Percentiles rank a stretch among this genome's conserved stretches.
phyloP scores from a whole-genome alignment of 1,284 basidiomycete genomes.

The Ceratobasidium sp. region DNA sequence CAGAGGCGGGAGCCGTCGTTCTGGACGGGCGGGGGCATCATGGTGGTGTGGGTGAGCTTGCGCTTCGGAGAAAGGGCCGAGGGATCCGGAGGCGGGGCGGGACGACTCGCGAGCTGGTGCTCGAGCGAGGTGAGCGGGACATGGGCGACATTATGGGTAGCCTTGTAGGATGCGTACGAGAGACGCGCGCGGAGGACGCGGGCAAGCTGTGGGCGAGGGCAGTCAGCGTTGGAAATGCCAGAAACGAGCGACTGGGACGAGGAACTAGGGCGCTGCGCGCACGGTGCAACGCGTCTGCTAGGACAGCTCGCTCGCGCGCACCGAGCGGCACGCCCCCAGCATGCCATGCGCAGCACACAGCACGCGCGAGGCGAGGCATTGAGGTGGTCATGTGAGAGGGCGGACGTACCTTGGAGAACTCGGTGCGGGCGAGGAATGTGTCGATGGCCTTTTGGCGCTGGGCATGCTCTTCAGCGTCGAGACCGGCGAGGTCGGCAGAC shows the following conservation, averaged over 20 bases:
- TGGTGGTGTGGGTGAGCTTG: conserved; percentile 59
- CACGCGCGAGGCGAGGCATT: conserved; percentile 58
- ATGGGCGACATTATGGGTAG: conserved; percentile 74
- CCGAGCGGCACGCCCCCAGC: background rate
- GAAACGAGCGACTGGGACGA: conserved; percentile 23
- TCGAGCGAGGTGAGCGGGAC: conserved; percentile 76
- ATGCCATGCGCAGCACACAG: conserved; percentile 22
- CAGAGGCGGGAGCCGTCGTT: conserved; percentile 39
- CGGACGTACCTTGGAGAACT: conserved; percentile 76
- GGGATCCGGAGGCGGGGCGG: conserved; percentile 64
- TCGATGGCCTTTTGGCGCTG: conserved; percentile 72
- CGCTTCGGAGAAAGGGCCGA: conserved; percentile 54
- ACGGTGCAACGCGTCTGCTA: conserved; percentile 44
- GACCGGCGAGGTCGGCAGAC: conserved; percentile 53
- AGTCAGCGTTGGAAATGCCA: conserved; percentile 19
- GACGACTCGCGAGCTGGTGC: conserved; percentile 60
- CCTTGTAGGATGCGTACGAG: conserved; percentile 83
- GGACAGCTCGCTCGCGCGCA: background rate
- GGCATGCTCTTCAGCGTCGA: conserved; percentile 62
- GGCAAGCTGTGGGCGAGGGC: conserved; percentile 67
- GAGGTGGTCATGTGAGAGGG: conserved; percentile 52
- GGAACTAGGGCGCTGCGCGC: conserved; percentile 32
- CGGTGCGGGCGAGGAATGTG: conserved; percentile 78
- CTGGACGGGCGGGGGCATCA: conserved; percentile 54
- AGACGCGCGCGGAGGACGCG: conserved; percentile 79